phyloP scores from a whole-genome alignment of 73 alveolate species.

The Tetrahymena elliotti region DNA sequence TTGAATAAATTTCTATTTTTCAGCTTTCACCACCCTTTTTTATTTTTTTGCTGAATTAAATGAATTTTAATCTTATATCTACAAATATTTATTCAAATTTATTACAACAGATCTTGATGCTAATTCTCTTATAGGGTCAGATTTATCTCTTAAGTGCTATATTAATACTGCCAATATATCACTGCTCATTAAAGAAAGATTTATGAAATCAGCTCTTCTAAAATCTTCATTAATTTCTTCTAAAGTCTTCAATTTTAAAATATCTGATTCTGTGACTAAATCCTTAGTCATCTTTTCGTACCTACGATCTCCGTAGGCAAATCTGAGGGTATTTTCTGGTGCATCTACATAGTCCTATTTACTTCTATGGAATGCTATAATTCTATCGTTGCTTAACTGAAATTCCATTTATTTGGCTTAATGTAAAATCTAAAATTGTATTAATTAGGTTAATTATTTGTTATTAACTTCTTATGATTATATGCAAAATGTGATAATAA shows the following conservation, averaged over 20 bases:
- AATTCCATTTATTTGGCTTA: slow-evolving; percentile 12
- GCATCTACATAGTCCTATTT: slow-evolving; percentile 30
- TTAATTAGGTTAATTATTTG: background rate
- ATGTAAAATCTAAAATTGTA: background rate
- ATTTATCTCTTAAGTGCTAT: slow-evolving; percentile 12
- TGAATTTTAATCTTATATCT: background rate
- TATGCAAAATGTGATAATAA: background rate
- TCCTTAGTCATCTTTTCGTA: slow-evolving; percentile 36
- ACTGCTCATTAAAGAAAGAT: slow-evolving; percentile 26
- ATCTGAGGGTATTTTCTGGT: slow-evolving; percentile 26
- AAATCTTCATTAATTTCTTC: slow-evolving; percentile 42
- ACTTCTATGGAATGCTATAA: slow-evolving; percentile 38
- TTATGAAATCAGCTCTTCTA: slow-evolving; percentile 33
- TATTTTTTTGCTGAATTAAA: background rate
- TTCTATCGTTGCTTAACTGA: slow-evolving; percentile 30
- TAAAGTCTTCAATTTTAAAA: slow-evolving; percentile 22
- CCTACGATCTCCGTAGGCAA: slow-evolving; percentile 42
- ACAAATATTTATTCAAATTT: background rate
- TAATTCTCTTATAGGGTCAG: slow-evolving; percentile 25
- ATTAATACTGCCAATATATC: slow-evolving; percentile 25
- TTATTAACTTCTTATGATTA: no score
- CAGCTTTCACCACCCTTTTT: background rate
- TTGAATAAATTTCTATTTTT: background rate
- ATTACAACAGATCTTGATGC: slow-evolving; percentile 39
- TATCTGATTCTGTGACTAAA: slow-evolving; percentile 4